Conservation (phyloP, 441 rosid genomes). For the Mallotus japonicus region DNA sequence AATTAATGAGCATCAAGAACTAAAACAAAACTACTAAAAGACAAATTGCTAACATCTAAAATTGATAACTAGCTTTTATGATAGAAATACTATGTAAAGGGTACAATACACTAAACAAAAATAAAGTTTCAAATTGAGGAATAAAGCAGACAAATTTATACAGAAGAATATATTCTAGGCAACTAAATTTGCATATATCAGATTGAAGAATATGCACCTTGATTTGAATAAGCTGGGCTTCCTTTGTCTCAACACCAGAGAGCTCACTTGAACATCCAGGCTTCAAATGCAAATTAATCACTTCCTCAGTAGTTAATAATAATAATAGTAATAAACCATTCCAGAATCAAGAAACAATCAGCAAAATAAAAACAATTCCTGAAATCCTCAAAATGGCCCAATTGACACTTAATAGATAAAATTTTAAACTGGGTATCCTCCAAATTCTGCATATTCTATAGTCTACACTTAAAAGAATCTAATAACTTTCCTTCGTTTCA, state of each 20-base stretch:
- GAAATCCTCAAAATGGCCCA: too few relatives aligned
- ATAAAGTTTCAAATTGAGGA: not conserved
- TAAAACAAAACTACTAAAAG: not conserved
- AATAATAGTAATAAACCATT: not conserved
- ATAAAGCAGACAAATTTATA: not conserved
- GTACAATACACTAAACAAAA: not conserved
- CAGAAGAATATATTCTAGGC: not conserved
- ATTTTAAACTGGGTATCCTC: not conserved
- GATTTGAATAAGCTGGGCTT: slow-evolving; percentile 77
- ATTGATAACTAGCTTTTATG: not conserved
- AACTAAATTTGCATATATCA: not conserved
- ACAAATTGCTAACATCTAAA: not conserved
- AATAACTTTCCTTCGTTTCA: not conserved
- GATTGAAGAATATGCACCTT: slow-evolving; percentile 40
- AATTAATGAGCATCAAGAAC: not conserved
- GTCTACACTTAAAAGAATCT: not conserved
- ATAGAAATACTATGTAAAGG: not conserved
- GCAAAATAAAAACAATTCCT: too few relatives aligned
- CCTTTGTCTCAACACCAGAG: slow-evolving; percentile 52
- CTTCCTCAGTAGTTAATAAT: not conserved
- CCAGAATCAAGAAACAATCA: not conserved
- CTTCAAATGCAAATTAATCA: slow-evolving; percentile 35
- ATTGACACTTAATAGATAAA: not conserved
- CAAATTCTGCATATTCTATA: not conserved
- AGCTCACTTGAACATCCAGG: slow-evolving; percentile 96